These are phyloP conservation scores for Westerdykella sp. DNA, from an alignment of 2,329 filamentous ascomycete genomes.

Conservation along the genomic window DNA sequence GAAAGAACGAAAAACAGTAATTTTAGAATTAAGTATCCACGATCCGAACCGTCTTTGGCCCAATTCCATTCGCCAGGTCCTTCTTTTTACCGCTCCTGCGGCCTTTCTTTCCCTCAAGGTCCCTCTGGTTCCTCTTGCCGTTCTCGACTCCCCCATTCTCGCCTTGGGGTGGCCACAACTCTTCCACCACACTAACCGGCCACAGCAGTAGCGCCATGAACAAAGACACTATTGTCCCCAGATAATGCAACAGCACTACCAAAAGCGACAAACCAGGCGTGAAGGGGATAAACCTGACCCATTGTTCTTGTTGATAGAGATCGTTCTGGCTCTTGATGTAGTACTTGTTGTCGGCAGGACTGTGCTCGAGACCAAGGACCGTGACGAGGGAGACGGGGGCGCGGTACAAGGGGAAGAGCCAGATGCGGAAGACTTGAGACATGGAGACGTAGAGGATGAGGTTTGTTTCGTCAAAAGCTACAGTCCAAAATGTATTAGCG, in stretches of 20 bases:
- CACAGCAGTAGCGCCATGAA: slow-evolving; percentile 49
- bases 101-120: slow-evolving; percentile 4
- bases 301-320: slow-evolving; percentile 71
- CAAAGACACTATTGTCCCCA: slow-evolving; percentile 60
- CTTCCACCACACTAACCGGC: slow-evolving; percentile 48
- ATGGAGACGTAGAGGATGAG: slow-evolving; percentile 68
- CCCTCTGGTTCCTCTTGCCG: not conserved
- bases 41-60: slow-evolving; percentile 7
- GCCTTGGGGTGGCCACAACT: slow-evolving; percentile 20
- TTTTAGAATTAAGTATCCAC: too few species aligned
- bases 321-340: slow-evolving; percentile 74
- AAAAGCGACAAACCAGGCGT: slow-evolving; percentile 52
- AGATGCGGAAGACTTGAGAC: slow-evolving; percentile 69
- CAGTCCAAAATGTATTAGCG: slow-evolving; percentile 1
- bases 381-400: slow-evolving; percentile 62
- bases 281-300: slow-evolving; percentile 59
- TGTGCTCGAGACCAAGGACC: slow-evolving; percentile 56
- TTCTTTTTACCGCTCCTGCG: slow-evolving; percentile 6
- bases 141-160: slow-evolving; percentile 1
- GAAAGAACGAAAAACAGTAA: too few species aligned
- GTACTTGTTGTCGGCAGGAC: slow-evolving; percentile 48
- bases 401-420: slow-evolving; percentile 69
- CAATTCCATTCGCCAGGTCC: slow-evolving; percentile 8
- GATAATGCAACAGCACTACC: slow-evolving; percentile 58
- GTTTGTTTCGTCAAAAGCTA: slow-evolving; percentile 62